phyloP scores from a whole-genome alignment of 106 monocot species.

The Chionographis japonica region DNA sequence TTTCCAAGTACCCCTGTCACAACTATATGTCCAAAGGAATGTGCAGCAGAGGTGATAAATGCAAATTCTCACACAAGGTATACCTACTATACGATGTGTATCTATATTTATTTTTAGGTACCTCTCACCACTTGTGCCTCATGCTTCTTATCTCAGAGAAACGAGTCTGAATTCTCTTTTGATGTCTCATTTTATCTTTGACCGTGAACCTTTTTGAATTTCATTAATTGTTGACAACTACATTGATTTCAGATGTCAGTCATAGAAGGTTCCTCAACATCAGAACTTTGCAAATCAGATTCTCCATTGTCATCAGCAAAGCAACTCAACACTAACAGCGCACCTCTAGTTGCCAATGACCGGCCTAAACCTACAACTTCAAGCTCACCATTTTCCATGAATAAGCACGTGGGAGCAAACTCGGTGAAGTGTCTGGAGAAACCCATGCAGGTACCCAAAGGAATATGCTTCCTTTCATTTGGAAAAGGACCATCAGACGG shows the following conservation, averaged over 20 bases:
- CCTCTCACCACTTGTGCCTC: background rate
- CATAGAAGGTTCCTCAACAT: constrained; percentile 21
- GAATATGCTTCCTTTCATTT: constrained; percentile 75
- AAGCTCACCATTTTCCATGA: background rate
- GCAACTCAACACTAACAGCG: background rate
- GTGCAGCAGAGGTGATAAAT: constrained; percentile 69
- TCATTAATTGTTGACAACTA: background rate
- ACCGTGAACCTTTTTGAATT: background rate
- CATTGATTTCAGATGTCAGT: constrained; percentile 26
- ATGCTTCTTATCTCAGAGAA: background rate
- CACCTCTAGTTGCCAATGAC: background rate
- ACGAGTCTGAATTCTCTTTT: background rate
- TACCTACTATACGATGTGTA: background rate
- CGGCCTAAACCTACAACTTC: constrained; percentile 1
- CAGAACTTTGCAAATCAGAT: constrained; percentile 1
- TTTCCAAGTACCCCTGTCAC: constrained; percentile 88
- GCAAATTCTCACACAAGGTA: constrained; percentile 91
- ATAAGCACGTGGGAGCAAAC: constrained; percentile 3
- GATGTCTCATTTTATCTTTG: background rate
- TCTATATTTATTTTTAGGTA: constrained; percentile 1
- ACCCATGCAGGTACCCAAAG: constrained; percentile 46
- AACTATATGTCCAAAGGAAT: constrained; percentile 52
- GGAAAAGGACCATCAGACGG: constrained; percentile 15
- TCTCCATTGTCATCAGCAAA: constrained; percentile 19
- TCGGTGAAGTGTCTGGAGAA: constrained; percentile 10